phyloP scores from a whole-genome alignment of 495 filamentous ascomycete genomes.

The Hyaloscypha hepaticicola region DNA sequence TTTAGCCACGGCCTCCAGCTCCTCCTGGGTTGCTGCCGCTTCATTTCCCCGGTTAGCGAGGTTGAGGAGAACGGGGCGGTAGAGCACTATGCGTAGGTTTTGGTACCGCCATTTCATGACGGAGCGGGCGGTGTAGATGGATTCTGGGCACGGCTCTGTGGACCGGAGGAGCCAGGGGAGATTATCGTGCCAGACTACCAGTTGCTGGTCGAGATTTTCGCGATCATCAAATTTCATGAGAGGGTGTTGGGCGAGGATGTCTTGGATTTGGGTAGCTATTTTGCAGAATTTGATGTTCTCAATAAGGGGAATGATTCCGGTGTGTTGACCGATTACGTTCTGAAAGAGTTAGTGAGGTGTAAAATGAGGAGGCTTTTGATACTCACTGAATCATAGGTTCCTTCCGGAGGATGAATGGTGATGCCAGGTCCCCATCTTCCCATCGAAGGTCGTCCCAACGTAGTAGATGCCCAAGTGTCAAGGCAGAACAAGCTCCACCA shows the following conservation, averaged over 20 bases:
- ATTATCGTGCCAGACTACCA: conserved; percentile 69
- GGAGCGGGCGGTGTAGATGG: conserved; percentile 64
- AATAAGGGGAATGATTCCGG: conserved; percentile 67
- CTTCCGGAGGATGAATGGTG: conserved; percentile 66
- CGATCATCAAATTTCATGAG: conserved; percentile 65
- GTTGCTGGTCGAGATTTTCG: conserved; percentile 61
- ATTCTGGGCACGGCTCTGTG: conserved; percentile 67
- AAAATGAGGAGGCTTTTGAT: neutral
- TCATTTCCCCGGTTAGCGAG: conserved; percentile 60
- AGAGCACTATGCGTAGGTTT: conserved; percentile 77
- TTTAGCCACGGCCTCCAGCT: conserved; percentile 65
- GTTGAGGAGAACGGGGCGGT: conserved; percentile 70
- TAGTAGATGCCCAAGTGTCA: conserved; percentile 76
- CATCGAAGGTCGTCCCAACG: conserved; percentile 74
- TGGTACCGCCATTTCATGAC: conserved; percentile 84
- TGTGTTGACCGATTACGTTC: conserved; percentile 53
- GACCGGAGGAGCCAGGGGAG: conserved; percentile 70
- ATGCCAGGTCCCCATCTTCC: conserved; percentile 72
- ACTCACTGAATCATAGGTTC: conserved; percentile 26
- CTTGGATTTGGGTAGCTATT: conserved; percentile 74
- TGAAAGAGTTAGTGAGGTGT: conserved; percentile 11
- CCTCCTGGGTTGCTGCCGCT: conserved; percentile 60
- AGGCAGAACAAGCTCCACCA: conserved; percentile 83
- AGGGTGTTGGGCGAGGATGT: conserved; percentile 68
- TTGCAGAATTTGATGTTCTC: conserved; percentile 82